Conservation (phyloP, 306 rosid genomes). For the Lathyrus tuberosus region DNA sequence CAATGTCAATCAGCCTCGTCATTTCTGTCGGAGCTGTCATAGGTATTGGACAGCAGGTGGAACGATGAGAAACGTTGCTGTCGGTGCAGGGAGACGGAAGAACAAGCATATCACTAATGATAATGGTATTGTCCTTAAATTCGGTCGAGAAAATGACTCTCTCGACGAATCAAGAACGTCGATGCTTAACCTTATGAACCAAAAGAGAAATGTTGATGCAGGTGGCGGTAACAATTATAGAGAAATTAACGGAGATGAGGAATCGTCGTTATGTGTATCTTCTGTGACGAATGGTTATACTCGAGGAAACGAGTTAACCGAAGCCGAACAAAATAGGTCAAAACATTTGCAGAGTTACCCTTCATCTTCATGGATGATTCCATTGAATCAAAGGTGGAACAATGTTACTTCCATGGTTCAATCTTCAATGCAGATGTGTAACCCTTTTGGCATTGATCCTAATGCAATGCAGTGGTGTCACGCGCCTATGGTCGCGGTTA, state of each 20-base stretch:
- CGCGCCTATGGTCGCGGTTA: constrained; percentile 49
- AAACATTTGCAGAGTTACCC: constrained; percentile 45
- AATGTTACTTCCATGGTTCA: constrained; percentile 39
- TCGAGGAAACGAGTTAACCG: constrained; percentile 46
- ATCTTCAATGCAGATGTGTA: constrained; percentile 37
- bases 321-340: constrained; percentile 34
- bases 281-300: constrained; percentile 42
- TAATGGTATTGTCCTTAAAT: too few species aligned
- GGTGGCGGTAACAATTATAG: background rate
- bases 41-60: constrained; percentile 90
- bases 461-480: constrained; percentile 52
- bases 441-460: constrained; percentile 27
- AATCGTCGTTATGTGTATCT: constrained; percentile 50
- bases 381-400: constrained; percentile 52
- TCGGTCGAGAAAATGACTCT: constrained; percentile 15
- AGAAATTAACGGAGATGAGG: constrained; percentile 37
- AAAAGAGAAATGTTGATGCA: constrained; percentile 1
- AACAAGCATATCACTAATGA: constrained; percentile 55
- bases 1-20: constrained; percentile 85
- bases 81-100: constrained; percentile 79
- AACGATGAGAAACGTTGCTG: constrained; percentile 71
- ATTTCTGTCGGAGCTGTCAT: constrained; percentile 80
- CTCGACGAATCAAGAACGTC: too few species aligned
- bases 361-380: constrained; percentile 55
- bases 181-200: too few species aligned